These are phyloP conservation scores for Ochromonadaceae sp. DNA, from an alignment of 352 stramenopile species.

Conservation along the genomic window DNA sequence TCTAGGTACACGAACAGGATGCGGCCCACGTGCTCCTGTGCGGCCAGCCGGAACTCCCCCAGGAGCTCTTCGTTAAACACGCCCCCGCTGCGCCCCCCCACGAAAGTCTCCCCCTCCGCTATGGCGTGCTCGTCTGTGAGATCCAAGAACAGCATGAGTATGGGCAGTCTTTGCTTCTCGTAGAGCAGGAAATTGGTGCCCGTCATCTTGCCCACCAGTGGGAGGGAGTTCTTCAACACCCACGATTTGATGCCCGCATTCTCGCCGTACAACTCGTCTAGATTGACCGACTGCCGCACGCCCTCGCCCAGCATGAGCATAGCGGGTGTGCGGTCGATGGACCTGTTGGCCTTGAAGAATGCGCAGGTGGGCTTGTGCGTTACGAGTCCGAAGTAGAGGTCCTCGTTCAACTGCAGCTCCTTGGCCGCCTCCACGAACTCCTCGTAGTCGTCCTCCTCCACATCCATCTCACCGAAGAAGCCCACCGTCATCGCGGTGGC, in stretches of 20 bases:
- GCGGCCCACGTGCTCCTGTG: slow-evolving; percentile 12
- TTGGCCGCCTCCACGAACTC: slow-evolving; percentile 28
- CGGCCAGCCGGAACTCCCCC: slow-evolving; percentile 22
- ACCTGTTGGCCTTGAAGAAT: slow-evolving; percentile 14
- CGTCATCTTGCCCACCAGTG: slow-evolving; percentile 24
- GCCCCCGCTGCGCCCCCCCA: slow-evolving; percentile 17
- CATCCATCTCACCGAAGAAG: slow-evolving; percentile 19
- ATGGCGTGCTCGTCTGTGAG: neutral
- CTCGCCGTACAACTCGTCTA: slow-evolving; percentile 14
- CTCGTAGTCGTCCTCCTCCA: slow-evolving; percentile 35
- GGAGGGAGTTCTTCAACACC: slow-evolving; percentile 12
- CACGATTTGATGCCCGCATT: slow-evolving; percentile 4
- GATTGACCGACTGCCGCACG: slow-evolving; percentile 3
- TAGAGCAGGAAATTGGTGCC: slow-evolving; percentile 29
- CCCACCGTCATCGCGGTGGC: slow-evolving; percentile 7
- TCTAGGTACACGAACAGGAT: slow-evolving; percentile 31
- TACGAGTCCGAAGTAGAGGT: slow-evolving; percentile 18
- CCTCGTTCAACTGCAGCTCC: slow-evolving; percentile 16
- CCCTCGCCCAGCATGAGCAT: neutral
- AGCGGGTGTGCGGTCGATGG: slow-evolving; percentile 11
- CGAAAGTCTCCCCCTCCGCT: neutral
- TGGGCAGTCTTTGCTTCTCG: slow-evolving; percentile 24
- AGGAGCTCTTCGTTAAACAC: slow-evolving; percentile 29
- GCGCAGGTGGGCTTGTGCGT: neutral
- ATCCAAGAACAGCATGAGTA: slow-evolving; percentile 35